phyloP scores from a whole-genome alignment of 2,329 filamentous ascomycete genomes.

The Tolypocladium pustulatum region DNA sequence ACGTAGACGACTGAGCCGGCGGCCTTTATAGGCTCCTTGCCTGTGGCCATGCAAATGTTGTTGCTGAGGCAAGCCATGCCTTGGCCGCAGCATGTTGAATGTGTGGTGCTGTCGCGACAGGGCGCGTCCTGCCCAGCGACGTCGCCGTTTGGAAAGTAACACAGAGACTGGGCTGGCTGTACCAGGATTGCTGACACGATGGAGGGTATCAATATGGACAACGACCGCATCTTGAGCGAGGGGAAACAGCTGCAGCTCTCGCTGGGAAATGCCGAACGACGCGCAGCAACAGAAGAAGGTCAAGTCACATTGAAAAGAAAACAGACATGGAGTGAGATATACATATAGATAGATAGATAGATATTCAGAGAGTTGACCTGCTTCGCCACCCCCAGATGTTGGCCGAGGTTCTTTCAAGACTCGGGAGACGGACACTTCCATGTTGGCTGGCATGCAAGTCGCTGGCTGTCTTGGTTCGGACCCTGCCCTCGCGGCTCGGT shows the following conservation, averaged over 20 bases:
- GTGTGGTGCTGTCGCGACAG: slow-evolving; percentile 13
- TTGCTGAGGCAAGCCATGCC: slow-evolving; percentile 25
- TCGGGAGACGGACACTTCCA: not conserved
- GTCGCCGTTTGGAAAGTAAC: slow-evolving; percentile 20
- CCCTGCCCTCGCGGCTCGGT: too few relatives aligned
- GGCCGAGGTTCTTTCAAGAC: too few relatives aligned
- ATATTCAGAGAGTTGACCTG: too few relatives aligned
- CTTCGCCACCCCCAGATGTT: too few relatives aligned
- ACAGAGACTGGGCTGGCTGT: slow-evolving; percentile 3
- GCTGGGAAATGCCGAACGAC: not conserved
- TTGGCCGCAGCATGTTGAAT: slow-evolving; percentile 23
- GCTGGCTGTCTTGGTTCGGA: not conserved
- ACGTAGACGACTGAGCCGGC: slow-evolving; percentile 14
- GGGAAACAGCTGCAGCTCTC: not conserved
- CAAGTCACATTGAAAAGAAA: not conserved
- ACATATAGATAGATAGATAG: too few relatives aligned
- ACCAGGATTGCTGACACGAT: not conserved
- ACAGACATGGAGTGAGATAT: too few relatives aligned
- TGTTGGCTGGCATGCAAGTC: too few relatives aligned
- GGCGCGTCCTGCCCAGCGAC: slow-evolving; percentile 17
- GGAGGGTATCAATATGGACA: not conserved
- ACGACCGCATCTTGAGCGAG: not conserved
- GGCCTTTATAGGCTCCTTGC: slow-evolving; percentile 7
- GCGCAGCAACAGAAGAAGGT: not conserved
- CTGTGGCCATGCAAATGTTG: slow-evolving; percentile 20